Base-by-base conservation (phyloP, 495 filamentous ascomycete species). In the Rostrohypoxylon terebratum region DNA sequence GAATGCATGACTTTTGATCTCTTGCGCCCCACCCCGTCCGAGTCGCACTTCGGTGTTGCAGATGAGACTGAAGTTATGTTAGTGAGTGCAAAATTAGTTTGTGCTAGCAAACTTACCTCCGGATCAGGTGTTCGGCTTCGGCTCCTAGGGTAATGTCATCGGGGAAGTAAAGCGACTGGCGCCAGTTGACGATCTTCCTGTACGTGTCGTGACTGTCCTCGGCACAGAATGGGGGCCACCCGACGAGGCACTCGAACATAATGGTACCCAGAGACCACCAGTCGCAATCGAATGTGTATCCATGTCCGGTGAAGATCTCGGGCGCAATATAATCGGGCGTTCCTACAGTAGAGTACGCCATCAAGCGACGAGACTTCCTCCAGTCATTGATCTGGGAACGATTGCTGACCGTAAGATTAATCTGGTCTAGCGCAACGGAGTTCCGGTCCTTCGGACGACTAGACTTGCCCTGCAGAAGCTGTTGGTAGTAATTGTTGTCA, bases 181-280 rank as follows among this genome's bases (percentile, higher is more conserved):
- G 89, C 96, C 96, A 99, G 83, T 98, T 96, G 71, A 99, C 93
- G 75, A 99, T 99, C 87, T 99, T 99, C 50, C 94, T 92, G 81
- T 99, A 99, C 2, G 96, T 98, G 75, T 99, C 96, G 77, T 94
- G 94, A 40, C 93, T 91, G 75, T 98, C 96, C 80, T 98, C 96
- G 25, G 95, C 96, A 75, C 96, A 99, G 89, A 99, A 99, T 4
- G 96, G 96, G 59, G 96, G 96, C 96, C 96, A 99, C 63, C 96
- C 96, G 66, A 99, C 94, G 54, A 98, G 88, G 83, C 96, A 99
- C 80, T 99, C 96, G 75, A 98, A 99, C 96, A 98, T 99, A 82
- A 99, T 99, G 34, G 96, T 98, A 65, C 96, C 96, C 33, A 99
- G 86, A 36, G 91, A 94, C 96, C 96, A 99, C 96, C 96, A 99